phyloP scores from a whole-genome alignment of 2,329 filamentous ascomycete species.

The Diplocarpon rosae region DNA sequence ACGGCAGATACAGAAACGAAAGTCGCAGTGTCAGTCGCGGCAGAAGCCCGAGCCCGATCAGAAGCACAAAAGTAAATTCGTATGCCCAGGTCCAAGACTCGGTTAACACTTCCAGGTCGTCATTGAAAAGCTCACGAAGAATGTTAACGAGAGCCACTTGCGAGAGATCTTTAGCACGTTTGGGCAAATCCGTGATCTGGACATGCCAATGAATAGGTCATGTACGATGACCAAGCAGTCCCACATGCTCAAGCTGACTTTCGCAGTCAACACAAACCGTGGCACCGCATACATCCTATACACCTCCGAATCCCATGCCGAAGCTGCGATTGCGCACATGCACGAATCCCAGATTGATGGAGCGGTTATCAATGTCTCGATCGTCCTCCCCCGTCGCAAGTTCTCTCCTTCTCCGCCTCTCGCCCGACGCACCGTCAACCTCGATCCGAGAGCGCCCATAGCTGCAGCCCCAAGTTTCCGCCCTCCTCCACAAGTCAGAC shows the following conservation, averaged over 20 bases:
- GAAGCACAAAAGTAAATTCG: constrained; percentile 41
- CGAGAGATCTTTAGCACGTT: constrained; percentile 87
- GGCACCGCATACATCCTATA: constrained; percentile 92
- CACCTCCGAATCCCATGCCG: constrained; percentile 64
- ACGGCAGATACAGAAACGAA: constrained; percentile 24
- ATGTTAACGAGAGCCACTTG: constrained; percentile 79
- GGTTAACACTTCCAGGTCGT: constrained; percentile 55
- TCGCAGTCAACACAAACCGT: constrained; percentile 71
- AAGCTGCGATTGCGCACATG: constrained; percentile 89
- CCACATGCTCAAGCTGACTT: constrained; percentile 15
- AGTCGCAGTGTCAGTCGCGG: constrained; percentile 25
- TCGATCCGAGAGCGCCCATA: constrained; percentile 38
- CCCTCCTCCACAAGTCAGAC: constrained; percentile 19
- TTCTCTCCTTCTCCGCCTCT: constrained; percentile 71
- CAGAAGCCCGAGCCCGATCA: constrained; percentile 29
- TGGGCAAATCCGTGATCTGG: constrained; percentile 74
- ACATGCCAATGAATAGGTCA: constrained; percentile 78
- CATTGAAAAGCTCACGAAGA: constrained; percentile 90
- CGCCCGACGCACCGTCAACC: constrained; percentile 50
- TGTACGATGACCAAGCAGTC: constrained; percentile 46
- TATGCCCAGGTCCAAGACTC: constrained; percentile 1
- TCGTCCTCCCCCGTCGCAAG: constrained; percentile 36
- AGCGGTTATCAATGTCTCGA: constrained; percentile 28
- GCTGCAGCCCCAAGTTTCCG: constrained; percentile 12
- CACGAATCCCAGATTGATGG: constrained; percentile 69